phyloP scores from a whole-genome alignment of 2,329 filamentous ascomycete genomes.

The Ascochyta lentis region DNA sequence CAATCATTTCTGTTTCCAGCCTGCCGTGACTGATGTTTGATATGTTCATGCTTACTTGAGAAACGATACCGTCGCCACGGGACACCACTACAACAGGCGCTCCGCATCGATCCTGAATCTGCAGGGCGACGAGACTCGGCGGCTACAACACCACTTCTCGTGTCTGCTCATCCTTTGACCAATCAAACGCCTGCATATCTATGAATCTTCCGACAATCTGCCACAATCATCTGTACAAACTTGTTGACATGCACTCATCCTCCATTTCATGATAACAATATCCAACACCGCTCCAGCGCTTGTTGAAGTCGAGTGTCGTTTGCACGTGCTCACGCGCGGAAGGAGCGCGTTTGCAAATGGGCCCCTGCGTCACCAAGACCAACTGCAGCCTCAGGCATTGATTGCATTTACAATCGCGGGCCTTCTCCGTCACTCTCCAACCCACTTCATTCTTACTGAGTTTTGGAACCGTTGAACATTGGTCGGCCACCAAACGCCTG shows the following conservation, averaged over 20 bases:
- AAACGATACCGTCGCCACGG: background rate
- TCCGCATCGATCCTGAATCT: background rate
- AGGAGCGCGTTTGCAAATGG: conserved; percentile 2
- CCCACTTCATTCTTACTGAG: background rate
- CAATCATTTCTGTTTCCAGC: conserved; percentile 1
- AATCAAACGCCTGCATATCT: background rate
- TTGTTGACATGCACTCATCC: background rate
- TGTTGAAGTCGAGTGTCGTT: background rate
- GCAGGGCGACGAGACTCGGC: background rate
- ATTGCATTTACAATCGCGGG: conserved; percentile 13
- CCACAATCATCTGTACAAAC: background rate
- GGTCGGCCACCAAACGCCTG: background rate
- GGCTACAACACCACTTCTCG: conserved; percentile 1
- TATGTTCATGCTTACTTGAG: background rate
- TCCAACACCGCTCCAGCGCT: background rate
- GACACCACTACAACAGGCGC: background rate
- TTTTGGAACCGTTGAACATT: background rate
- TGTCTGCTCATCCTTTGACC: background rate
- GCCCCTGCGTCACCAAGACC: conserved; percentile 16
- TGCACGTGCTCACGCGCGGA: conserved; percentile 13
- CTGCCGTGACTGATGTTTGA: background rate
- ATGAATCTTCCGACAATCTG: background rate
- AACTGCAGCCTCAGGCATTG: conserved; percentile 33
- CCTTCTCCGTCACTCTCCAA: conserved; percentile 1
- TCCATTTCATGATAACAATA: too few relatives aligned